Evolutionary conservation across 495 filamentous ascomycete species (phyloP).

Genomic region (Hypomontagnella submonticulosa): DNA sequence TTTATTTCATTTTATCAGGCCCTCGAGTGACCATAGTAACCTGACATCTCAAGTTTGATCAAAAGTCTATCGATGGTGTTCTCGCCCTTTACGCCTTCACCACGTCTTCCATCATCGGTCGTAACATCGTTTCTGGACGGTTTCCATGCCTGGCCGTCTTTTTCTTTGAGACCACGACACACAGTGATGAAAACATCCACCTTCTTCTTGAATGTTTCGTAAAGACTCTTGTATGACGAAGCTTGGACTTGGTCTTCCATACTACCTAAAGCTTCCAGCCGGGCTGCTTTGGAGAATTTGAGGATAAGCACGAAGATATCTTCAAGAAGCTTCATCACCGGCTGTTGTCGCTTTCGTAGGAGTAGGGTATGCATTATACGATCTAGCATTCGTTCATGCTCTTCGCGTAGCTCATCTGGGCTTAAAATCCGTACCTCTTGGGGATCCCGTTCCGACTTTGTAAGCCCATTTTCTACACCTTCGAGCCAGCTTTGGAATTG

Average conservation of each 20-base stretch:
- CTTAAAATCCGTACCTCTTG: constrained; percentile 59
- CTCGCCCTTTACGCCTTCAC: constrained; percentile 46
- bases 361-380: constrained; percentile 79
- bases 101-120: constrained; percentile 38
- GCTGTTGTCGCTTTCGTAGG: constrained; percentile 73
- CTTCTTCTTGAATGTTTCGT: constrained; percentile 72
- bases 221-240: constrained; percentile 62
- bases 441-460: constrained; percentile 37
- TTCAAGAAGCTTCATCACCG: constrained; percentile 78
- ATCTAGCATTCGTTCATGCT: constrained; percentile 82
- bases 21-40: constrained; percentile 59
- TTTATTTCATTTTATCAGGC: constrained; percentile 24
- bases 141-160: constrained; percentile 65
- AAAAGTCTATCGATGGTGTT: constrained; percentile 66
- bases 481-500: constrained; percentile 73
- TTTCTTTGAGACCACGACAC: constrained; percentile 68
- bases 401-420: constrained; percentile 71
- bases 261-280: constrained; percentile 32
- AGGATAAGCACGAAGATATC: constrained; percentile 80
- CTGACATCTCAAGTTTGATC: constrained; percentile 69
- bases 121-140: constrained; percentile 50
- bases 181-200: constrained; percentile 75
- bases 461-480: constrained; percentile 65
- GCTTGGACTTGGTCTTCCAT: constrained; percentile 51
- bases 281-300: constrained; percentile 63